phyloP scores from a whole-genome alignment of 179 eudicot genomes.

The Beta macrorhiza region DNA sequence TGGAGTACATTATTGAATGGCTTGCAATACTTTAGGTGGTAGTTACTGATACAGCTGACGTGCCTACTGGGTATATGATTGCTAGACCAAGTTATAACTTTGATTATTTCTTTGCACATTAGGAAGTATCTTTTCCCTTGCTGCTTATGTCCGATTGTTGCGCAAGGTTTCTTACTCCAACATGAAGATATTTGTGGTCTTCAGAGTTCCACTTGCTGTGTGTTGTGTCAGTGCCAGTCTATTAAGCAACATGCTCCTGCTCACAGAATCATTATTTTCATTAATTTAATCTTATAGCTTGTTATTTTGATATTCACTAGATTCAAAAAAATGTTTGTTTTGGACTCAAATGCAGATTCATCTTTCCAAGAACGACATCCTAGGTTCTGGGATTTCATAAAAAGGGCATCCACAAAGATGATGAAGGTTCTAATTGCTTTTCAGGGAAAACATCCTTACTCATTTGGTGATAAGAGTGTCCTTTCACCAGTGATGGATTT shows the following conservation, averaged over 20 bases:
- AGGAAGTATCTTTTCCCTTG: neutral
- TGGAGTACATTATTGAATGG: neutral
- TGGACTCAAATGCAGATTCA: conserved; percentile 61
- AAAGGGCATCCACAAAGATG: conserved; percentile 75
- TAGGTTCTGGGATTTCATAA: conserved; percentile 68
- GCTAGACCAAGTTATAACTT: neutral
- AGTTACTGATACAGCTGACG: neutral
- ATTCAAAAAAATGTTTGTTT: neutral
- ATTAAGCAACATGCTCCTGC: neutral
- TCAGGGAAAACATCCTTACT: conserved; percentile 89
- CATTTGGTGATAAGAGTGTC: conserved; percentile 86
- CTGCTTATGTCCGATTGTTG: neutral
- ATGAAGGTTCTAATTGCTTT: conserved; percentile 79
- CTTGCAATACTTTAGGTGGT: neutral
- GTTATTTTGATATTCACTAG: neutral
- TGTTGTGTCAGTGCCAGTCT: neutral
- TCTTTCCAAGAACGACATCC: conserved; percentile 64
- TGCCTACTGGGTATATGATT: neutral
- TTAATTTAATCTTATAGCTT: neutral
- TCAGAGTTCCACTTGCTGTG: neutral
- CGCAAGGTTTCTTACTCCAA: neutral
- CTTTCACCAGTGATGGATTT: conserved; percentile 75
- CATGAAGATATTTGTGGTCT: neutral
- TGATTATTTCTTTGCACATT: neutral
- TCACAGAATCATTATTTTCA: neutral